A percentile compares a stretch with the other conserved stretches of the same genome.
These are phyloP conservation scores for Beauveria rudraprayagi DNA, from an alignment of 2,329 filamentous ascomycete species.

Conservation along the genomic window DNA sequence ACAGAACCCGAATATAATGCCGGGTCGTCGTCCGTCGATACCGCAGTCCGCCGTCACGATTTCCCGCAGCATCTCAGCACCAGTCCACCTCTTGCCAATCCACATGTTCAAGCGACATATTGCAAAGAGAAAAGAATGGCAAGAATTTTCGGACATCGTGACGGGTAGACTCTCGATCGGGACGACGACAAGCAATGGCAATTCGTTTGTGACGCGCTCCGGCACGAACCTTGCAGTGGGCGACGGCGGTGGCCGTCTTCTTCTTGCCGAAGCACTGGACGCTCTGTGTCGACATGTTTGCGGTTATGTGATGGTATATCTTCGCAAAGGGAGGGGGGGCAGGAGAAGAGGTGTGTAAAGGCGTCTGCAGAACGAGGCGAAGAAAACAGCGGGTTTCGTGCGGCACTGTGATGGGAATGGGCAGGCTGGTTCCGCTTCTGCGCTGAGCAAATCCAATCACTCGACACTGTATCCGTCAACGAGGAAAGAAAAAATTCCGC, in stretches of 20 bases:
- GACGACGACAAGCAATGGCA: background rate
- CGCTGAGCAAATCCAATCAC: background rate
- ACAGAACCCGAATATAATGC: background rate
- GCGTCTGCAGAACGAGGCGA: background rate
- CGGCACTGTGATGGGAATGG: background rate
- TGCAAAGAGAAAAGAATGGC: no score
- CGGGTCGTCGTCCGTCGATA: background rate
- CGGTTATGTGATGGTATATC: conserved; percentile 6
- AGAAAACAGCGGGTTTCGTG: conserved; percentile 14
- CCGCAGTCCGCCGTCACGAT: background rate
- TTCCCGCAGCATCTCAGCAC: background rate
- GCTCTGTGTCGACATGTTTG: conserved; percentile 63
- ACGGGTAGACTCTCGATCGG: background rate
- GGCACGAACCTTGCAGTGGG: conserved; percentile 76
- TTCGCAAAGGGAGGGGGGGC: background rate
- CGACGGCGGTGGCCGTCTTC: conserved; percentile 83
- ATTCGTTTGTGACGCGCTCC: background rate
- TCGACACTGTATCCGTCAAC: no score
- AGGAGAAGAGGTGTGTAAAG: background rate
- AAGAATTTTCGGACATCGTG: background rate
- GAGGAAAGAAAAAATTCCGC: no score
- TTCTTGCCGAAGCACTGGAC: conserved; percentile 99
- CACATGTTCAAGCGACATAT: background rate
- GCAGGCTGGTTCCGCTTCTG: background rate
- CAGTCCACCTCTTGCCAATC: background rate